phyloP scores from a whole-genome alignment of 1,284 basidiomycete species.

The Ceratobasidium sp. region DNA sequence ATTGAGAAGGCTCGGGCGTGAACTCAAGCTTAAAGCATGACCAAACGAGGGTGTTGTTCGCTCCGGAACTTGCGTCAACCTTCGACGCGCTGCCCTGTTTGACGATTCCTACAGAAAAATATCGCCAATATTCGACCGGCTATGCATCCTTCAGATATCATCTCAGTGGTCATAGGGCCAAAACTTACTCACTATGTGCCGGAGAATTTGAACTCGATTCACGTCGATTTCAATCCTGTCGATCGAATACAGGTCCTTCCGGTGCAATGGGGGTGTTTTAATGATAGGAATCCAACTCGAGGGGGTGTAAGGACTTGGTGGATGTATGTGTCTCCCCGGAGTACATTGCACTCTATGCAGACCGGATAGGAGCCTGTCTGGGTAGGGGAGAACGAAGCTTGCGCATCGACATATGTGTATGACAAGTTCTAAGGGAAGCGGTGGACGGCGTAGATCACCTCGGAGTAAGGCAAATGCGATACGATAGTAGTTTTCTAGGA shows the following conservation, averaged over 20 bases:
- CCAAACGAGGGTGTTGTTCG: neutral
- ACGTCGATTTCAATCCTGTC: neutral
- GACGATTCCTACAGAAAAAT: no score
- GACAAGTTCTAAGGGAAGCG: neutral
- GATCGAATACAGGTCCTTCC: no score
- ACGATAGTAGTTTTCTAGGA: slow-evolving; percentile 9
- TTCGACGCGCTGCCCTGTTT: no score
- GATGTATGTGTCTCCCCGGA: neutral
- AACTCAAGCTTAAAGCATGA: slow-evolving; percentile 1
- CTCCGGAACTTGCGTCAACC: no score
- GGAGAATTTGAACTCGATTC: neutral
- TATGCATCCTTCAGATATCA: no score
- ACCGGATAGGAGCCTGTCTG: neutral
- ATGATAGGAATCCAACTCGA: neutral
- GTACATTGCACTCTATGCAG: neutral
- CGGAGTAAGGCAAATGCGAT: neutral
- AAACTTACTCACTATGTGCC: neutral
- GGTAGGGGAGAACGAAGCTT: neutral
- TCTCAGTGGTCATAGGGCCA: no score
- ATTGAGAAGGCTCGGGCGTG: no score
- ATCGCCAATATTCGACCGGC: no score
- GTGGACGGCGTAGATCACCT: neutral
- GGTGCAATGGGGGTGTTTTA: no score
- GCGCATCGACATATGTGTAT: neutral
- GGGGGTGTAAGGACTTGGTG: neutral